Conservation (phyloP, 129 eudicot genomes). For the Calendula officinalis region DNA sequence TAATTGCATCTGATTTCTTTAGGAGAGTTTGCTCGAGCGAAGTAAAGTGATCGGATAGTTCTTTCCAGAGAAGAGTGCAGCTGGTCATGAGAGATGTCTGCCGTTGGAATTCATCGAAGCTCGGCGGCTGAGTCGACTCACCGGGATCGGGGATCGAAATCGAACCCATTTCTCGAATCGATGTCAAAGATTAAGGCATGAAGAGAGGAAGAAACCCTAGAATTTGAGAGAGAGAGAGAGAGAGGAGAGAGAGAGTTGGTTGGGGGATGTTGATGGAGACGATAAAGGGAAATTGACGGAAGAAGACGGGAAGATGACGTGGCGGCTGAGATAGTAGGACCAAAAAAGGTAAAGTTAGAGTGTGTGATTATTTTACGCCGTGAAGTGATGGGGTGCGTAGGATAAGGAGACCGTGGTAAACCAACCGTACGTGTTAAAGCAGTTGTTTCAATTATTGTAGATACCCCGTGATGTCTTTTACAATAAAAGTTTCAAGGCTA, state of each 20-base stretch:
- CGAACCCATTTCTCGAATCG: slow-evolving; percentile 50
- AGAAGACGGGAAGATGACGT: slow-evolving; percentile 35
- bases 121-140: slow-evolving; percentile 55
- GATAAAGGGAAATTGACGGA: slow-evolving; percentile 35
- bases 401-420: slow-evolving; percentile 28
- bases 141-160: slow-evolving; percentile 86
- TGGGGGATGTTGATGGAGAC: slow-evolving; percentile 14
- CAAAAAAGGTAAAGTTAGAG: slow-evolving; percentile 20
- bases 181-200: slow-evolving; percentile 14
- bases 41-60: slow-evolving; percentile 89
- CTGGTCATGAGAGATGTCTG: slow-evolving; percentile 91
- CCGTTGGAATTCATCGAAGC: slow-evolving; percentile 88
- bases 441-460: slow-evolving; percentile 33
- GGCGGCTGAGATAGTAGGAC: slow-evolving; percentile 35
- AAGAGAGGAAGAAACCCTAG: slow-evolving; percentile 13
- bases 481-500: slow-evolving; percentile 24
- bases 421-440: slow-evolving; percentile 36
- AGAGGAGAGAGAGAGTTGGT: slow-evolving; percentile 6
- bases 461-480: slow-evolving; percentile 34
- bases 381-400: slow-evolving; percentile 25
- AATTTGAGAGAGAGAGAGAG: background rate
- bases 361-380: slow-evolving; percentile 5
- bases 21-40: slow-evolving; percentile 62
- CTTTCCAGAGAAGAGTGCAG: slow-evolving; percentile 99
- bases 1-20: slow-evolving; percentile 60